Percentiles rank a stretch among this genome's conserved stretches.
Evolutionary conservation across 495 filamentous ascomycete species (phyloP).

Genomic region (Oidiodendron maius): DNA sequence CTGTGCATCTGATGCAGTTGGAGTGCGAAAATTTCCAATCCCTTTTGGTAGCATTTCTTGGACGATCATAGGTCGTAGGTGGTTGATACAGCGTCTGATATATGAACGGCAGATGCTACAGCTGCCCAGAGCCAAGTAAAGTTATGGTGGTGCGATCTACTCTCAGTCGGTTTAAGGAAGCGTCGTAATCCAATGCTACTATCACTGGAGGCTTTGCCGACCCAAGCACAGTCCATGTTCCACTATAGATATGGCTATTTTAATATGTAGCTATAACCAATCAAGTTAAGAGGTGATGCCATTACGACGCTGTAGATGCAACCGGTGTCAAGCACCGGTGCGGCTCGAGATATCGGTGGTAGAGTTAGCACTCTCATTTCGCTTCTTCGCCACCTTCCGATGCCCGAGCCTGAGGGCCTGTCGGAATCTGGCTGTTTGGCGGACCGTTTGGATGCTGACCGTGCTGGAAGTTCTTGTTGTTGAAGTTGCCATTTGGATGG

Average conservation of each 20-base stretch:
- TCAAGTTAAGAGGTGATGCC: slow-evolving; percentile 6
- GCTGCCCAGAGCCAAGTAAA: slow-evolving; percentile 17
- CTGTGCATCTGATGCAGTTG: slow-evolving; percentile 13
- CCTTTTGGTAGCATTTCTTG: slow-evolving; percentile 10
- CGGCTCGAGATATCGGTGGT: slow-evolving; percentile 8
- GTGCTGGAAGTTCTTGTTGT: slow-evolving; percentile 40
- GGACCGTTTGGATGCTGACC: slow-evolving; percentile 47
- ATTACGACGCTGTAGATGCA: slow-evolving; percentile 14
- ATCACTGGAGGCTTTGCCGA: slow-evolving; percentile 9
- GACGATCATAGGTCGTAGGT: slow-evolving; percentile 13
- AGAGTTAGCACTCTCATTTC: slow-evolving; percentile 39
- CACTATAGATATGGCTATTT: slow-evolving; percentile 12
- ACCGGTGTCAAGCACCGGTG: slow-evolving; percentile 23
- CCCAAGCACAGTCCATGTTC: slow-evolving; percentile 17
- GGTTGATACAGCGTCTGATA: slow-evolving; percentile 18
- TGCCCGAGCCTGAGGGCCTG: slow-evolving; percentile 34
- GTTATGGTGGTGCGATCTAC: slow-evolving; percentile 16
- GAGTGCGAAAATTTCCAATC: slow-evolving; percentile 20
- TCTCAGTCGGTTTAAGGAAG: slow-evolving; percentile 8
- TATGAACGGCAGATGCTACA: slow-evolving; percentile 8
- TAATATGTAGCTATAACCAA: slow-evolving; percentile 20
- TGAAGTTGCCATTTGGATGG: slow-evolving; percentile 30
- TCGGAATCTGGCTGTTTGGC: slow-evolving; percentile 37
- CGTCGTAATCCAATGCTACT: slow-evolving; percentile 15
- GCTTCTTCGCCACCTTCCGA: slow-evolving; percentile 46